phyloP scores from a whole-genome alignment of 192 early-diverging fungal genomes.

The Oehlia diaphana region DNA sequence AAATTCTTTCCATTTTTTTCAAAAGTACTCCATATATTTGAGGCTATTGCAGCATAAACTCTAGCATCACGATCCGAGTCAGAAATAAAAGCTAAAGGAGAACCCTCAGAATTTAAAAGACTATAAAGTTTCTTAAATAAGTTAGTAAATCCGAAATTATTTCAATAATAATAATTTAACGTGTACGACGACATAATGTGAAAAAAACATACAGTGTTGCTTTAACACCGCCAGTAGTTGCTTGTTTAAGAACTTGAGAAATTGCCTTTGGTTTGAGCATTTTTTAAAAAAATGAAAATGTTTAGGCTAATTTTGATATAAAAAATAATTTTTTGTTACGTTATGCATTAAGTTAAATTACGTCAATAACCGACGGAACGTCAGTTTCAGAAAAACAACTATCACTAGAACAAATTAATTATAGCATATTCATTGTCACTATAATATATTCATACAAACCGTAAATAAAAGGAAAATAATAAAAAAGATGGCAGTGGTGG shows the following conservation, averaged over 20 bases:
- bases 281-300: not conserved
- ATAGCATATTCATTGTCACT: too few relatives aligned
- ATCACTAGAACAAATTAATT: too few relatives aligned
- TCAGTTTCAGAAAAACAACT: too few relatives aligned
- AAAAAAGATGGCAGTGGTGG: too few relatives aligned
- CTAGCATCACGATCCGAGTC: conserved; percentile 53
- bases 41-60: conserved; percentile 58
- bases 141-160: not conserved
- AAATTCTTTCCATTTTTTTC: conserved; percentile 41
- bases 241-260: conserved; percentile 58
- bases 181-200: too few relatives aligned
- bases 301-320: too few relatives aligned
- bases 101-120: conserved; percentile 58
- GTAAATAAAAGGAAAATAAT: too few relatives aligned
- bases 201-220: conserved; percentile 48
- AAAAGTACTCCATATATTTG: conserved; percentile 61
- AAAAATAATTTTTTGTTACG: too few relatives aligned
- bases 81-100: conserved; percentile 55
- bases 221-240: conserved; percentile 53
- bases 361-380: too few relatives aligned
- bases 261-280: conserved; percentile 68
- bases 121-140: conserved; percentile 31
- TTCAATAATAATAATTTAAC: too few relatives aligned
- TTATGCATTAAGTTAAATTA: too few relatives aligned
- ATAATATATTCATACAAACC: too few relatives aligned